Base-by-base conservation (phyloP, 768 basidiomycete genomes). In the Russula compacta region DNA sequence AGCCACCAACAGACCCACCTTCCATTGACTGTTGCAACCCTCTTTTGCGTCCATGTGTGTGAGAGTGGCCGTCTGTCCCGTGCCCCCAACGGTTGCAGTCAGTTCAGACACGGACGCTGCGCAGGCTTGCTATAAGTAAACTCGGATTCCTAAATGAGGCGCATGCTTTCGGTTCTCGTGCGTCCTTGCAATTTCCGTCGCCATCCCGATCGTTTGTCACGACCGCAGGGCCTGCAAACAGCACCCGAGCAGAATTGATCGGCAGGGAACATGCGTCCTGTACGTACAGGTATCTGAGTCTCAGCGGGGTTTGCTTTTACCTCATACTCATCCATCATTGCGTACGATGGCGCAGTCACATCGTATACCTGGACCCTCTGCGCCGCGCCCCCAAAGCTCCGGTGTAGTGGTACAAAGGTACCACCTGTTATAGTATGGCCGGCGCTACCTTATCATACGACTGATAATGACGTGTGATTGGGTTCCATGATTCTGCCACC, bases 401-500 rank as follows among this genome's bases (percentile, higher is more conserved):
- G 36, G 17, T 29, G 35, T 29, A 17, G 29, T 39, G 54, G 21
- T 24, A 43, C 6, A 54, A 48, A 24, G 19, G 46, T 24, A 59
- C 21, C 7, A 12, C 60, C 60, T 17, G 35, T 61, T 56, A 51
- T 56, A 36, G 55, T 51, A 61, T 51, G 43, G 42, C 35, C 35
- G 15, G 43, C 15, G 35, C 42, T n/a, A 21, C 33, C 50, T 36
- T 35, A 52, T 58, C 54, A 46, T 33, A 33, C 53, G 42, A 32
- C 17, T 8, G 35, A 14, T 42, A 24, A 43, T 51, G 40, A 43
- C 40, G 57, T 58, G 48, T 36, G 33, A 50, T 50, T n/a, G 49
- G 15, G 32, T 35, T 49, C 21, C 29, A 9, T 47, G 43, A 19
- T 47, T 12, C 8, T 52, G 29, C 39, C 48, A 7, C 47, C 47